These are phyloP conservation scores for Isatis tinctoria DNA, from an alignment of 345 rosid genomes.

Conservation along the genomic window DNA sequence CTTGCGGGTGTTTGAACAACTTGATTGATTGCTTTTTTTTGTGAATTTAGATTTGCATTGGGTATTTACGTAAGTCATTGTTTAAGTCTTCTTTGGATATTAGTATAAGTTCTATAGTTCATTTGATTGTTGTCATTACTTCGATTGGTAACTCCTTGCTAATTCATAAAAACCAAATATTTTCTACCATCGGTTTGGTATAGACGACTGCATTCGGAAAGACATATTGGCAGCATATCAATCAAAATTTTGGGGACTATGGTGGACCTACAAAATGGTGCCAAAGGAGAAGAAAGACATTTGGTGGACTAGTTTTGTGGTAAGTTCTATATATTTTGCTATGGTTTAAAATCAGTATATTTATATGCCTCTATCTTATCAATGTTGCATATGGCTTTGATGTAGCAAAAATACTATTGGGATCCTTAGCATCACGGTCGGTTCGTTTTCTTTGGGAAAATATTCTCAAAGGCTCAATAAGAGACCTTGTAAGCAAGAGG, in stretches of 20 bases:
- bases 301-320: not conserved
- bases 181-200: not conserved
- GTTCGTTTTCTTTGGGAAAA: not conserved
- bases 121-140: too few species aligned
- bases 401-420: not conserved
- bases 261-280: not conserved
- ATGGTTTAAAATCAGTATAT: not conserved
- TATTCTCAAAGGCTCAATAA: not conserved
- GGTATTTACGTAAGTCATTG: too few species aligned
- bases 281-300: too few species aligned
- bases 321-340: not conserved
- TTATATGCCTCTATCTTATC: not conserved
- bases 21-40: too few species aligned
- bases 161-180: too few species aligned
- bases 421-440: not conserved
- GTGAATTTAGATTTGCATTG: too few species aligned
- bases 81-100: too few species aligned
- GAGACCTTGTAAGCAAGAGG: not conserved
- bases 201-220: not conserved
- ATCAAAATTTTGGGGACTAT: not conserved
- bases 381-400: not conserved
- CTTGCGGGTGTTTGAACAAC: too few species aligned
- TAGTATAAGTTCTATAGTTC: too few species aligned
- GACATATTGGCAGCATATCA: not conserved
- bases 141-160: too few species aligned